Percentiles rank a stretch among this genome's conserved stretches.
Conservation (phyloP, 129 eudicot species). For the Cynara cardunculus region DNA sequence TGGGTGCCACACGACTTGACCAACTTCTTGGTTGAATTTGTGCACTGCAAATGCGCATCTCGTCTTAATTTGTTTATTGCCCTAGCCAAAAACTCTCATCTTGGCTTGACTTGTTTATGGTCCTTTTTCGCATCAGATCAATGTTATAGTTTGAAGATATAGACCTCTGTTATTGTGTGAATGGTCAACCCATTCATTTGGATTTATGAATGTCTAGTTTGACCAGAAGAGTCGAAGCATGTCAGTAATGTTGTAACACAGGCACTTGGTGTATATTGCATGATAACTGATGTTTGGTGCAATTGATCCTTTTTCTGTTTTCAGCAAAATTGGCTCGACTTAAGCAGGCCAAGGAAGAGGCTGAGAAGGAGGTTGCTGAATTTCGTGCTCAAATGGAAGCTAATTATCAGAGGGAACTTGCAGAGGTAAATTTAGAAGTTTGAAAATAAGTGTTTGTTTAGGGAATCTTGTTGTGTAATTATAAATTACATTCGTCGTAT, state of each 20-base stretch:
- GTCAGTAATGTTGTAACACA: background rate
- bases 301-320: background rate
- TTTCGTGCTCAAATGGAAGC: conserved; percentile 67
- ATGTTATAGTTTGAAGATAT: background rate
- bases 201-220: background rate
- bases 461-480: background rate
- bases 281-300: background rate
- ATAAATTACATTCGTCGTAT: too few relatives aligned
- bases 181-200: background rate
- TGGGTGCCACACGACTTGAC: background rate
- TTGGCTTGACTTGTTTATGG: background rate
- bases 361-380: conserved; percentile 67
- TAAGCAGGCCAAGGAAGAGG: conserved; percentile 70
- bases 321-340: conserved; percentile 61
- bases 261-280: background rate
- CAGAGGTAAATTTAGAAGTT: conserved; percentile 38
- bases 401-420: conserved; percentile 55
- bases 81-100: background rate
- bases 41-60: background rate
- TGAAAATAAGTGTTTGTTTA: background rate
- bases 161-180: background rate
- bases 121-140: background rate
- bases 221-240: background rate
- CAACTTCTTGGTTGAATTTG: background rate
- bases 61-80: background rate